phyloP scores from a whole-genome alignment of 139 green algal species.

The Gonium pectorale region DNA sequence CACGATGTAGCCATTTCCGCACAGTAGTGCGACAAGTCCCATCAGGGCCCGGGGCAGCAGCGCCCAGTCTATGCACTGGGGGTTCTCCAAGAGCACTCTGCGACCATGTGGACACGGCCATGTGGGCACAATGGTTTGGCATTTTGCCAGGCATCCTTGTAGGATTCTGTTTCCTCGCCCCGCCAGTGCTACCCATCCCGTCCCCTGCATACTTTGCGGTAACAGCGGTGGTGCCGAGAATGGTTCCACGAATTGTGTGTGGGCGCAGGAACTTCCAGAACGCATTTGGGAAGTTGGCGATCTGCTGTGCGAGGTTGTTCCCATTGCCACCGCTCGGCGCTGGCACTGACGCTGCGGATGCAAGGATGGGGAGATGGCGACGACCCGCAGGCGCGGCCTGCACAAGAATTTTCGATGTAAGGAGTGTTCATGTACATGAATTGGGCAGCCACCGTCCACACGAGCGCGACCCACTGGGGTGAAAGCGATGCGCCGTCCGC shows the following conservation, averaged over 20 bases:
- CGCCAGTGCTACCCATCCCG: too few relatives aligned
- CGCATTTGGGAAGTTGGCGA: conserved; percentile 74
- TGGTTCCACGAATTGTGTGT: conserved; percentile 94
- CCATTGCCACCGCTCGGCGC: neutral
- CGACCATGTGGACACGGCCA: too few relatives aligned
- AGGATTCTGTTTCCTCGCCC: too few relatives aligned
- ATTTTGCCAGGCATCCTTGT: too few relatives aligned
- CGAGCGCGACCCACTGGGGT: neutral
- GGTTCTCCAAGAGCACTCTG: conserved; percentile 79
- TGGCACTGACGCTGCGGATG: conserved; percentile 21
- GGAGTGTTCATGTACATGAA: neutral
- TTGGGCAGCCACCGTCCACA: neutral
- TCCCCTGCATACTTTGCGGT: conserved; percentile 63
- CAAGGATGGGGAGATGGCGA: neutral
- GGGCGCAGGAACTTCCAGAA: conserved; percentile 99
- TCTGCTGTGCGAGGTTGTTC: neutral
- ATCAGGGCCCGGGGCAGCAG: conserved; percentile 90
- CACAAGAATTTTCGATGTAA: neutral
- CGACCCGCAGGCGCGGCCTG: neutral
- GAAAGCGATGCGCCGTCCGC: neutral
- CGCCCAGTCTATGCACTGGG: conserved; percentile 88
- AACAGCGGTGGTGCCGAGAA: conserved; percentile 90
- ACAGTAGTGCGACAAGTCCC: conserved; percentile 92
- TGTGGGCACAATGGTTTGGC: too few relatives aligned
- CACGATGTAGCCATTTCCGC: conserved; percentile 99